Evolutionary conservation across 2,329 filamentous ascomycete species (phyloP), one percentile per base, ranked within the genome.

Genomic region (Colletotrichum acutatum): DNA sequence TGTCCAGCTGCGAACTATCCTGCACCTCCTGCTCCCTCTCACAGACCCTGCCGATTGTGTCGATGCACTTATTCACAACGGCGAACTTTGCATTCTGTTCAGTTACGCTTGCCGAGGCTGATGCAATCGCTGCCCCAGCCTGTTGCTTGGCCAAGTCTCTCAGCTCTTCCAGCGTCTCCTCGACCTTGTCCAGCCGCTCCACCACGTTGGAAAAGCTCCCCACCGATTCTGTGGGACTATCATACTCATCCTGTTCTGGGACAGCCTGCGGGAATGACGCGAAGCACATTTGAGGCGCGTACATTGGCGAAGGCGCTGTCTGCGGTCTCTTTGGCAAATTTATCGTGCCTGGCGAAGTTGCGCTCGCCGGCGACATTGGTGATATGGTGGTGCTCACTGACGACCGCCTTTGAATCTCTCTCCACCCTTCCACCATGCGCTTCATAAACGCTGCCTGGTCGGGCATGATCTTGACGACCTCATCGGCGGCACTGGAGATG

Each of bases 371-470:
- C 52, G 63, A 46, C 26, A 42, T 32, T 22, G 32, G 63, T 7
- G 63, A 57, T 34, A 37, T 57, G 37, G 22, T 32, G 19, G 30
- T 46, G 60, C 70, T 65, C 11, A 69, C 54, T 5, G 53, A 60
- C 14, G 66, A 70, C 32, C 66, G 59, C 26, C 66, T 42, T 60
- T 72, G 66, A 53, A 72, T 72, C 60, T 70, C 70, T 26, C 60
- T 56, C 70, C 70, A 72, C 14, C 70, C 70, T 32, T 64, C 70
- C 22, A 72, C 66, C 70, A 72, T 69, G 42, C 56, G 60, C 59
- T 70, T 72, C 70, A 72, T 72, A 11, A 70, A 72, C 8, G 61
- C 70, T 12, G 70, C 70, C 70, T 72, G 70, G 9, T 65, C 66
- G 22, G 70, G 70, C 70, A 72, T 72, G n/a, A 72, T 64, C 66